Base-by-base conservation (phyloP, 2,329 filamentous ascomycete species). In the Aspergillus aculeatinus region DNA sequence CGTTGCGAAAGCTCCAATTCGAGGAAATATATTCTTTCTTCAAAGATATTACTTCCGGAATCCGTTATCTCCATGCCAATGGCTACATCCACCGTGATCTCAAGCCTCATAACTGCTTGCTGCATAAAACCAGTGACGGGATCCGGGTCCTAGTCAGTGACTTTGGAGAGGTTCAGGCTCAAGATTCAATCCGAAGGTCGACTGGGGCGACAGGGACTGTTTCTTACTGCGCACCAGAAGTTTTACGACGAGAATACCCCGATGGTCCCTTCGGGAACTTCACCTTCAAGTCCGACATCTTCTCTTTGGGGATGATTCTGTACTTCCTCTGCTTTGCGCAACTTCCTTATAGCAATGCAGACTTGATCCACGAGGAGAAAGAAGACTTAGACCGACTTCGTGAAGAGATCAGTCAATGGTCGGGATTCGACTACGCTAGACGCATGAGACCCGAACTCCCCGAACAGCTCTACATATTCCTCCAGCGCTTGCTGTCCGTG, bases 11-110 rank as follows among this genome's bases (percentile, higher is more conserved):
- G 29, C 82, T 91, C 49, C 83, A 86, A 0, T 91, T 97, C 61
- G 94, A 98, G 61, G 91, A 98, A 69, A 98, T 99, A 25, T 97
- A 96, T 76, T 96, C 93, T 0, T 90, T 98, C 63, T 99, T 99
- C 81, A 90, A 89, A 70, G 95, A 99, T 72, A 94, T 99, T 62
- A 95, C 94, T 0, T 93, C 92, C 0, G 95, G 95, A 0, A 81
- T 99, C 19, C 90, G 92, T 49, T 94, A 97, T 72, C 83, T 99
- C 0, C 95, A 99, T 70, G 85, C 84, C 2, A 91, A 94, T 67
- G 94, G 92, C 66, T 99, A 97, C 74, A 96, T 99, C 29, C 95
- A 99, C 72, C 88, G 95, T 58, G 95, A 99, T 74, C 82, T 99
- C 27, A 99, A 99, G 74, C 95, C 95, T 2, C 95, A 90, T 73